phyloP scores from a whole-genome alignment of 2,329 filamentous ascomycete genomes.

The Pezicula carpinea region DNA sequence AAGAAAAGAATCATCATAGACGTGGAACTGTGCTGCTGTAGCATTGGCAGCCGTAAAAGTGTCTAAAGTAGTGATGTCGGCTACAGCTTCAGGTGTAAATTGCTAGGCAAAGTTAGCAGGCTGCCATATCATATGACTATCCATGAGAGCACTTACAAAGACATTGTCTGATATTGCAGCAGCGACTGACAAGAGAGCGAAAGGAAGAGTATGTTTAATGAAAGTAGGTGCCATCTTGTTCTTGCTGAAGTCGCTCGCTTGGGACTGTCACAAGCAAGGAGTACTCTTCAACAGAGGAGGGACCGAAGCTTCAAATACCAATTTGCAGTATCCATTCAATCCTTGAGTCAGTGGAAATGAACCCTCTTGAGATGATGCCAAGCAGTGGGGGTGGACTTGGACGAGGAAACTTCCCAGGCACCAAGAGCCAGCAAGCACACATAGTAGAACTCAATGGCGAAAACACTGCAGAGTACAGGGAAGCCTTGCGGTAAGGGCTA shows the following conservation, averaged over 20 bases:
- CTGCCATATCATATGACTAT: too few relatives aligned
- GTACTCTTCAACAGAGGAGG: too few relatives aligned
- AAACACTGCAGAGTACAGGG: too few relatives aligned
- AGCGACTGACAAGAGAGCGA: background rate
- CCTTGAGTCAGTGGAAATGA: too few relatives aligned
- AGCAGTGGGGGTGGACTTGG: too few relatives aligned
- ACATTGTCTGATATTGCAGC: background rate
- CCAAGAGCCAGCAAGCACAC: too few relatives aligned
- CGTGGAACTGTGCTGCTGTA: conserved; percentile 29
- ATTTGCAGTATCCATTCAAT: too few relatives aligned
- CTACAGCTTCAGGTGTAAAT: background rate
- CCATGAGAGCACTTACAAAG: background rate
- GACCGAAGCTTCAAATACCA: too few relatives aligned
- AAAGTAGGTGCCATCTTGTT: background rate
- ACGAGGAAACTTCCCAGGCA: too few relatives aligned
- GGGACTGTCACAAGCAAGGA: background rate
- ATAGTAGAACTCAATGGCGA: too few relatives aligned
- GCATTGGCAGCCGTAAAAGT: conserved; percentile 1
- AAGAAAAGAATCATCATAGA: conserved; percentile 48
- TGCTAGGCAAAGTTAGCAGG: background rate
- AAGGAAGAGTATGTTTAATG: background rate
- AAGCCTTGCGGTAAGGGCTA: too few relatives aligned
- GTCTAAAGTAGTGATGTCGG: background rate
- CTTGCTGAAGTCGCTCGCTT: background rate
- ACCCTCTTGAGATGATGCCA: too few relatives aligned